Evolutionary conservation across 164 flowering plant genomes (phyloP).

Genomic region (Vitis amurensis): DNA sequence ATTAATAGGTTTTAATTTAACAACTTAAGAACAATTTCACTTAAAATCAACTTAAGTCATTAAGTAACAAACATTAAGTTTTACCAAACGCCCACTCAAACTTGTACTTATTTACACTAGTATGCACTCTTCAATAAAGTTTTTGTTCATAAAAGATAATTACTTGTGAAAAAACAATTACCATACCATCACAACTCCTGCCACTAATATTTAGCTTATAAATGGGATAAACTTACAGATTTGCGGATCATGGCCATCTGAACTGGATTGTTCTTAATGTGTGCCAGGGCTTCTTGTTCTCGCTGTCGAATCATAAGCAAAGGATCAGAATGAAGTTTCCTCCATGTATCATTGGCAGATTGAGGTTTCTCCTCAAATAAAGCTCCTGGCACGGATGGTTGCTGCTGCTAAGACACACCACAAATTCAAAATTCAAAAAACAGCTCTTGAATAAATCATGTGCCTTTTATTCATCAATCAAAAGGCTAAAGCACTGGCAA

Average conservation of each 20-base stretch:
- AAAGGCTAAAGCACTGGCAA: neutral
- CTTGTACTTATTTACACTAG: too few species aligned
- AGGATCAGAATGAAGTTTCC: slow-evolving; percentile 97
- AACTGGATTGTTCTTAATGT: slow-evolving; percentile 85
- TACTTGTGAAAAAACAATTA: too few species aligned
- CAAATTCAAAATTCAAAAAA: neutral
- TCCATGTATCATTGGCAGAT: slow-evolving; percentile 95
- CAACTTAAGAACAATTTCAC: too few species aligned
- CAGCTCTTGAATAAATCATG: too few species aligned
- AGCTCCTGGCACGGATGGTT: slow-evolving; percentile 70
- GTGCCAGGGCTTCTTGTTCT: slow-evolving; percentile 91
- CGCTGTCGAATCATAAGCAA: slow-evolving; percentile 85
- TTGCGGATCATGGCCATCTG: slow-evolving; percentile 92
- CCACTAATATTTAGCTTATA: neutral
- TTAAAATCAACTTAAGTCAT: too few species aligned
- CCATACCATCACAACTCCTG: too few species aligned
- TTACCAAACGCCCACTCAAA: too few species aligned
- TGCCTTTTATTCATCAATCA: too few species aligned
- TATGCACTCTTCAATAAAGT: too few species aligned
- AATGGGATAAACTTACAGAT: slow-evolving; percentile 58
- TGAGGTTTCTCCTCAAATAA: slow-evolving; percentile 92
- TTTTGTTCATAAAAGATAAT: too few species aligned
- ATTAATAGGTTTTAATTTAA: too few species aligned
- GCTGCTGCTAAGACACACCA: slow-evolving; percentile 28
- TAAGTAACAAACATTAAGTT: too few species aligned